Percentiles rank a stretch among this genome's conserved stretches.
phyloP scores from a whole-genome alignment of 805 yeast species.

The Zygosaccharomyces bailii region DNA sequence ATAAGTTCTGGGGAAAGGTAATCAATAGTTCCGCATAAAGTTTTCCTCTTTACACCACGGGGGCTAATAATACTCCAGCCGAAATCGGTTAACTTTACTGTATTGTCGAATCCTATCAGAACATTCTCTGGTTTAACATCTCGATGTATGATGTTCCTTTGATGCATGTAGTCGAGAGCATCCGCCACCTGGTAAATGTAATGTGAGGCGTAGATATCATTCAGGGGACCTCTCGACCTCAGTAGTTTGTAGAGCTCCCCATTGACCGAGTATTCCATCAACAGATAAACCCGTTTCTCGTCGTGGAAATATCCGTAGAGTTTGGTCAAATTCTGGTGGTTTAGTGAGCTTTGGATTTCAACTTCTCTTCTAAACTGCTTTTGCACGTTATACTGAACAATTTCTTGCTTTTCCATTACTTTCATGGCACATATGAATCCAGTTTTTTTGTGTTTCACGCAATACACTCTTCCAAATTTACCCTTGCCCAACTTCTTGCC shows the following conservation, averaged over 20 bases:
- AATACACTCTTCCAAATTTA: slow-evolving; percentile 87
- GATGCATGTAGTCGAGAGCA: slow-evolving; percentile 75
- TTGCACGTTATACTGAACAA: slow-evolving; percentile 70
- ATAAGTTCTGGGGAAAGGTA: slow-evolving; percentile 95
- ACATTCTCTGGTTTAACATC: slow-evolving; percentile 95
- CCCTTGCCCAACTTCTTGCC: slow-evolving; percentile 91
- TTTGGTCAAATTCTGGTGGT: slow-evolving; percentile 77
- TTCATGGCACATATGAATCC: slow-evolving; percentile 88
- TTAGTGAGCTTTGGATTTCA: slow-evolving; percentile 77
- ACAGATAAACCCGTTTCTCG: slow-evolving; percentile 69
- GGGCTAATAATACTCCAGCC: slow-evolving; percentile 87
- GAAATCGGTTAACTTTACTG: slow-evolving; percentile 83
- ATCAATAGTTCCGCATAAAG: slow-evolving; percentile 94
- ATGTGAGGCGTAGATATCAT: slow-evolving; percentile 68
- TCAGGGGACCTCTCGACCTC: slow-evolving; percentile 62
- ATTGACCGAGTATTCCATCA: slow-evolving; percentile 77
- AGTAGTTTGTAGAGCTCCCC: slow-evolving; percentile 84
- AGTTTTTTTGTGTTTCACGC: slow-evolving; percentile 70
- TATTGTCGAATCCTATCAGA: slow-evolving; percentile 68
- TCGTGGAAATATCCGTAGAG: slow-evolving; percentile 86
- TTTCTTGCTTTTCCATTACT: slow-evolving; percentile 82
- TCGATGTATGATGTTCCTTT: slow-evolving; percentile 78
- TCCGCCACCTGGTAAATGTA: slow-evolving; percentile 80
- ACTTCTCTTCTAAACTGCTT: slow-evolving; percentile 86
- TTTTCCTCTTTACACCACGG: slow-evolving; percentile 56